A percentile compares a stretch with the other conserved stretches of the same genome.
phyloP scores from a whole-genome alignment of 1,139 yeast species.

The Hyphopichia fennica region DNA sequence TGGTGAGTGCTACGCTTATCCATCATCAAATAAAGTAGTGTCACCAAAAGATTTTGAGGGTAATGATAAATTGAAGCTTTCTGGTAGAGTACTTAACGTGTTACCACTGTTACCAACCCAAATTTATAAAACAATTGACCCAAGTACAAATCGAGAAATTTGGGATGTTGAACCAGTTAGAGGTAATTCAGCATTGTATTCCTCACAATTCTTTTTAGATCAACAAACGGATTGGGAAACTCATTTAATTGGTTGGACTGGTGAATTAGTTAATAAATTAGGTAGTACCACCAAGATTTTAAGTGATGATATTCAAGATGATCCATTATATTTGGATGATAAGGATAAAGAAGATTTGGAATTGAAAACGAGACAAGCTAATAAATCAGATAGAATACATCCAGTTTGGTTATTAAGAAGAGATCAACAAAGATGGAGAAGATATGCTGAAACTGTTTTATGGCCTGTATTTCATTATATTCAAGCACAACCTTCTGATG shows the following conservation, averaged over 20 bases:
- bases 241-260: conserved; percentile 93
- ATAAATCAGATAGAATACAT: conserved; percentile 55
- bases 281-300: conserved; percentile 13
- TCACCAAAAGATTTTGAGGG: conserved; percentile 33
- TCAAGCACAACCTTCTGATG: conserved; percentile 65
- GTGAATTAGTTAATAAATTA: conserved; percentile 60
- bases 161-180: conserved; percentile 67
- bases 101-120: conserved; percentile 70
- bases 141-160: conserved; percentile 23
- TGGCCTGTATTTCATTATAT: conserved; percentile 97
- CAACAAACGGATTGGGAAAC: conserved; percentile 81
- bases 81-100: conserved; percentile 69
- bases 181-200: conserved; percentile 83
- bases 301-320: conserved; percentile 41
- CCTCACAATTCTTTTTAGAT: conserved; percentile 66
- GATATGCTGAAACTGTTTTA: conserved; percentile 82
- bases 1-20: conserved; percentile 22
- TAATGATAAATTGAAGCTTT: conserved; percentile 32
- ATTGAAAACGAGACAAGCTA: conserved; percentile 39
- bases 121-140: conserved; percentile 40
- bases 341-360: conserved; percentile 54
- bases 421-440: conserved; percentile 78
- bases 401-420: conserved; percentile 85
- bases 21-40: conserved; percentile 23
- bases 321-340: conserved; percentile 61